Percentiles rank a stretch among this genome's conserved stretches.
These are phyloP conservation scores for Gossypium lobatum DNA, from an alignment of 441 rosid genomes.

Conservation along the genomic window DNA sequence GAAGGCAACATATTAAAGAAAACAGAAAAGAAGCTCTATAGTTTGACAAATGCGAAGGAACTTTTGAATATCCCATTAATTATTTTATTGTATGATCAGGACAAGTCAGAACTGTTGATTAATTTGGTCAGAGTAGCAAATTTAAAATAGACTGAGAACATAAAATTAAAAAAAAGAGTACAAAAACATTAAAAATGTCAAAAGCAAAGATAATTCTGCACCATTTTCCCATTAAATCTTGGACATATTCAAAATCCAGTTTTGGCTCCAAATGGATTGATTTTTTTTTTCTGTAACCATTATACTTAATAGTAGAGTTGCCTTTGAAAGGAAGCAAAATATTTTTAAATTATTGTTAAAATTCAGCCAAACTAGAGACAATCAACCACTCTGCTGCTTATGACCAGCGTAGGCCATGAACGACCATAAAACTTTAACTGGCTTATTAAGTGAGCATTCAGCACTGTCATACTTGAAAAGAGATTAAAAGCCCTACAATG, in stretches of 20 bases:
- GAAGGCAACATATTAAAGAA: neutral
- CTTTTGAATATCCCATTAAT: neutral
- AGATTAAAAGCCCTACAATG: neutral
- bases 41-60: neutral
- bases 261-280: neutral
- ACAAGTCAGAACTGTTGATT: neutral
- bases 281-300: neutral
- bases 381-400: neutral
- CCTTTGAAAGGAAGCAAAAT: neutral
- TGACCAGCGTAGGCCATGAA: neutral
- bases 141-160: neutral
- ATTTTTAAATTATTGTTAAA: neutral
- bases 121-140: neutral
- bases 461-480: neutral
- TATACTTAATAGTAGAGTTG: neutral
- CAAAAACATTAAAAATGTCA: neutral
- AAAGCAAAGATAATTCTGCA: constrained; percentile 5
- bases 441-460: neutral
- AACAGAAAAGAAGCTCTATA: neutral
- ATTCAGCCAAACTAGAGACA: neutral
- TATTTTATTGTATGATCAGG: neutral
- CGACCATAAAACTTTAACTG: neutral
- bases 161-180: neutral
- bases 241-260: neutral
- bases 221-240: neutral